These are phyloP conservation scores for Berberis vulgaris DNA, from an alignment of 164 flowering plant species.

Conservation along the genomic window DNA sequence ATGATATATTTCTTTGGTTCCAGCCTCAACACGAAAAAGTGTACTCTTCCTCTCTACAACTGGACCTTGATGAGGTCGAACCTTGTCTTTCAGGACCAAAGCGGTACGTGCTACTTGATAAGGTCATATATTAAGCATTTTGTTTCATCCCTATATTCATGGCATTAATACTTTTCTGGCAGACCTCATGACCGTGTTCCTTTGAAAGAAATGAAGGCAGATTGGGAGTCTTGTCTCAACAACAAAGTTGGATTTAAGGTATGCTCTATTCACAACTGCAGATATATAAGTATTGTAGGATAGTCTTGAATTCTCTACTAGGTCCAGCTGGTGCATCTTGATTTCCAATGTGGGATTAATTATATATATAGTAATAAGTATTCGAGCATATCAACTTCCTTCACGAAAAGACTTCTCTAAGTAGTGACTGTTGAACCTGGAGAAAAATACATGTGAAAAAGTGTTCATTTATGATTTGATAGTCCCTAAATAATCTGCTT, in stretches of 20 bases:
- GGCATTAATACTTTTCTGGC: conserved; percentile 1
- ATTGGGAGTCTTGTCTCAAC: conserved; percentile 90
- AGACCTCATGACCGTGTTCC: conserved; percentile 94
- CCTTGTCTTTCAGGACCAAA: conserved; percentile 95
- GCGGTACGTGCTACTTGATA: conserved; percentile 29
- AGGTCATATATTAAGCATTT: not conserved
- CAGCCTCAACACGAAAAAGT: conserved; percentile 81
- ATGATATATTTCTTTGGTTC: conserved; percentile 10
- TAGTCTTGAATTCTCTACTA: no score
- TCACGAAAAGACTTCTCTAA: no score
- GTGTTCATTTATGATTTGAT: no score
- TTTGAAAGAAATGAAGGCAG: conserved; percentile 82
- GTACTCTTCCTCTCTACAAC: conserved; percentile 68
- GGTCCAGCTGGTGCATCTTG: no score
- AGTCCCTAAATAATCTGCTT: no score
- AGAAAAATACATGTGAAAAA: no score
- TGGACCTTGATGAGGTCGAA: conserved; percentile 73
- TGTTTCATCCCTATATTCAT: not conserved
- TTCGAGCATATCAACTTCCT: not conserved
- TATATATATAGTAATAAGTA: not conserved
- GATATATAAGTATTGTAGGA: no score
- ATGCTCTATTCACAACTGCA: not conserved
- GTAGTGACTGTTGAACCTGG: no score
- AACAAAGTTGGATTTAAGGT: conserved; percentile 94
- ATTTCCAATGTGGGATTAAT: no score